Base-by-base conservation (phyloP, 2,329 filamentous ascomycete genomes). In the Leptographium radiaticola region DNA sequence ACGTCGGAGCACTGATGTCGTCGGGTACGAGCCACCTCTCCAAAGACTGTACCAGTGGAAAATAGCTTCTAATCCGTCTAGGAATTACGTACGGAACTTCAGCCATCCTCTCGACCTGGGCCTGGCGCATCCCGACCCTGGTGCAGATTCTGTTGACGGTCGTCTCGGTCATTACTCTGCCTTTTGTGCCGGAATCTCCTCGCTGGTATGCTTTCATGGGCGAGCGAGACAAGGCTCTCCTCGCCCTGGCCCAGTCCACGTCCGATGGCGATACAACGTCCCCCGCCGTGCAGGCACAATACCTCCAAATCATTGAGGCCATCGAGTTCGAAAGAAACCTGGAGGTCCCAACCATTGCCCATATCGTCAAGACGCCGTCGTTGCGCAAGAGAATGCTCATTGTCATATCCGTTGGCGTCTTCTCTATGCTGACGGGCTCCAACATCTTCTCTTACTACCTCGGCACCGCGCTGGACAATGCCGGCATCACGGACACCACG, bases 231-330 rank as follows among this genome's bases (percentile, higher is more conserved):
- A 64, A 67, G 34, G 65, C 65, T 1, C 54, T 65, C 6, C 53
- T 62, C 12, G 64, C 70, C 0, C 63, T 76, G 0, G 67, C 70
- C 0, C 63, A 66, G 53, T 67, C 69, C 39, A 67, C 74, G 40
- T 66, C 70, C 7, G 60, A 55, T 12, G 56, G 53, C 16, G 34
- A 56, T 39, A 31, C 18, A 11, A 38, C 42, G 2, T 49, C 51
- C 16, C 46, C 44, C 25, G 20, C 49, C 1, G 51, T 56, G 13
- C 47, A 49, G 31, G 46, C 45, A 8, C 46, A 53, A 11, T 57
- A 49, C 34, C 33, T 48, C n/a, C 53, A 59, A 40, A 59, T 59
- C n/a, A 40, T 53, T 20, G 53, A 57, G 11, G 51, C 53, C 6
- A 40, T 57, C 16, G 33, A 45, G 15, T 42, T 36, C n/a, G 56